A percentile compares a stretch with the other conserved stretches of the same genome.
Conservation (phyloP, 2,329 filamentous ascomycete species). For the Cyanodermella asteris region DNA sequence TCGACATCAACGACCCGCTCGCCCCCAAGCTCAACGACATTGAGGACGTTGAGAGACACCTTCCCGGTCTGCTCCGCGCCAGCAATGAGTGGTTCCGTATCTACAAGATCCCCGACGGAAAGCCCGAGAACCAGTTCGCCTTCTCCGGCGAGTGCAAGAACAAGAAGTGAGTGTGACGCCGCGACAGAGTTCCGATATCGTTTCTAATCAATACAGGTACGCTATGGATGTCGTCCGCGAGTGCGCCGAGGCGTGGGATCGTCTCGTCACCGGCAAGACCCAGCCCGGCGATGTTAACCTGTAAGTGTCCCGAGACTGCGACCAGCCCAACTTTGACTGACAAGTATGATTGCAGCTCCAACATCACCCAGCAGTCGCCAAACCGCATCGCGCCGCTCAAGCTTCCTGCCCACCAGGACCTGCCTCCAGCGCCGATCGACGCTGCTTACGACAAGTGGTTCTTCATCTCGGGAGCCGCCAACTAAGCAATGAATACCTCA, state of each 20-base stretch:
- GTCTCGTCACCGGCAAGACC: slow-evolving; percentile 78
- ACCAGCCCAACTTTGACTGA: not conserved
- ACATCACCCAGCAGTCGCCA: slow-evolving; percentile 50
- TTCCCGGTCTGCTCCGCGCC: slow-evolving; percentile 85
- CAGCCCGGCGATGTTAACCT: slow-evolving; percentile 54
- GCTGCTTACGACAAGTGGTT: slow-evolving; percentile 99
- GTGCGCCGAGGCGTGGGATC: slow-evolving; percentile 94
- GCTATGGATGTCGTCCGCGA: slow-evolving; percentile 89
- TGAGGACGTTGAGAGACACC: slow-evolving; percentile 95
- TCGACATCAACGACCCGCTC: slow-evolving; percentile 92
- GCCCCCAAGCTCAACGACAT: slow-evolving; percentile 94
- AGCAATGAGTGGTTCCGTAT: slow-evolving; percentile 99
- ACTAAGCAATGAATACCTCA: too few relatives aligned
- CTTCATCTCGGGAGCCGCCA: slow-evolving; percentile 95
- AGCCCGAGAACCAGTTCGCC: slow-evolving; percentile 99
- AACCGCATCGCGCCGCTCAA: slow-evolving; percentile 47
- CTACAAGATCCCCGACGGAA: slow-evolving; percentile 99
- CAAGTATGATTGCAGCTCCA: slow-evolving; percentile 38
- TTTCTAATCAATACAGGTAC: slow-evolving; percentile 33
- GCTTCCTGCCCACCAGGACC: slow-evolving; percentile 57
- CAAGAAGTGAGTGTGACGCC: slow-evolving; percentile 45
- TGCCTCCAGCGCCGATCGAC: slow-evolving; percentile 74
- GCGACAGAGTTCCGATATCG: not conserved
- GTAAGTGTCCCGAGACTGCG: slow-evolving; percentile 31
- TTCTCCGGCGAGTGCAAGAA: slow-evolving; percentile 99